Conservation (phyloP, 768 basidiomycete genomes). For the Pleurotus tuber-regium region DNA sequence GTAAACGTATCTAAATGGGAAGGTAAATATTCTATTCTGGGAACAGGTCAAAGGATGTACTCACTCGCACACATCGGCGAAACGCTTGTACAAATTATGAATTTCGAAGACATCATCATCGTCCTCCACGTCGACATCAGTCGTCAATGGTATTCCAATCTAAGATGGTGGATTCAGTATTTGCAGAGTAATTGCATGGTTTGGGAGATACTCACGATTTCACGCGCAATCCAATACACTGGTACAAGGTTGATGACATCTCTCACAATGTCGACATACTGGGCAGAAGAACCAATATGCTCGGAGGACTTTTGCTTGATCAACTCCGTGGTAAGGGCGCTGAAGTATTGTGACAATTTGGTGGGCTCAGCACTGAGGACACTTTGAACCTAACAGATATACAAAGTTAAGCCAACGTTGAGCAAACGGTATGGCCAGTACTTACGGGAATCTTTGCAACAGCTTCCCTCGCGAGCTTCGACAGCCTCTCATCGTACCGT, state of each 20-base stretch:
- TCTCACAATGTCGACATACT: conserved; percentile 55
- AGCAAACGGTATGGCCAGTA: not conserved
- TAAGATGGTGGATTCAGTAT: conserved; percentile 22
- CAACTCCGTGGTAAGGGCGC: conserved; percentile 28
- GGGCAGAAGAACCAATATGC: conserved; percentile 22
- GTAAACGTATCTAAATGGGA: conserved; percentile 39
- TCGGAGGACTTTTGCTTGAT: conserved; percentile 34
- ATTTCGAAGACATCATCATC: conserved; percentile 33
- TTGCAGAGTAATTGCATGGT: not conserved
- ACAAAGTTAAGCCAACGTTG: not conserved
- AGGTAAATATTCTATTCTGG: not conserved
- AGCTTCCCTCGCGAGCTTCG: conserved; percentile 22
- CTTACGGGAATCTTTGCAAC: conserved; percentile 2
- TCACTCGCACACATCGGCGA: conserved; percentile 48
- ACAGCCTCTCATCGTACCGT: conserved; percentile 30
- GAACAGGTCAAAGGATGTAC: conserved; percentile 21
- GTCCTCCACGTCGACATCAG: conserved; percentile 19
- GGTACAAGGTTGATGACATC: conserved; percentile 68
- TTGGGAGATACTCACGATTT: conserved; percentile 43
- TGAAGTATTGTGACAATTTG: conserved; percentile 28
- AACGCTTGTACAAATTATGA: conserved; percentile 35
- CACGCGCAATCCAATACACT: conserved; percentile 55
- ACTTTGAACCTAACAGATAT: conserved; percentile 13
- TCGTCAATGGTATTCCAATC: conserved; percentile 45
- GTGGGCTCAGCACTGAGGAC: conserved; percentile 20